Evolutionary conservation across 495 filamentous ascomycete genomes (phyloP), one percentile per base, ranked within the genome.

Genomic region (Delitschia confertaspora): DNA sequence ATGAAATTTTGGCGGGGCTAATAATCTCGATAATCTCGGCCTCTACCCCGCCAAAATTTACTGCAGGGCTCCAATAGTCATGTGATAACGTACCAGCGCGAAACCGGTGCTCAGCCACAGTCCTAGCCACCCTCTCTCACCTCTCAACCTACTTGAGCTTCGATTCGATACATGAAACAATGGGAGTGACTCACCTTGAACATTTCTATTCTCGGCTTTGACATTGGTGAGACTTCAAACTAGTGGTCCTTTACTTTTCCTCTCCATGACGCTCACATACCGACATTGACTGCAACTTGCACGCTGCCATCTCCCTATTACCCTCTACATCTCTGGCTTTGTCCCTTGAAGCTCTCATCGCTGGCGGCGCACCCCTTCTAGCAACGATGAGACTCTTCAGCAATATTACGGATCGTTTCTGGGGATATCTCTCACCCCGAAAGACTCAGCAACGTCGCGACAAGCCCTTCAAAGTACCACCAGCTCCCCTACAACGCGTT

Each of bases 401-500:
- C 22, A 38, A 51, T 18, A 21, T 62, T 6, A 33, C 46, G 13
- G 49, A 51, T 37, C 33, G 45, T 13, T 45, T 62, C 55, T 60
- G 55, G 57, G 49, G 46, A 26, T 56, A 49, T 22, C 38, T 62
- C 26, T 56, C 50, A 17, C 60, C 60, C 7, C 38, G 45, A 22
- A 62, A 62, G 47, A 41, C 60, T 16, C 33, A 43, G 17, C 42
- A 56, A 22, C 52, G 47, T 7, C 52, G 45, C 22, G 45, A 51
- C 3, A 51, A 51, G 26, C 46, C 42, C 7, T 53, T 49, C 48
- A 49, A 55, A 20, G 37, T 34, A 33, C 31, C 34, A 8, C 24
- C 45, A 10, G 18, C 36, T 17, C 44, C 39, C 4, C 34, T 33
- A 25, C 27, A 42, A 6, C 18, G 38, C 19, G 19, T 34, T n/a